phyloP scores from a whole-genome alignment of 2,329 filamentous ascomycete genomes.

The Dactylellina haptotyla region DNA sequence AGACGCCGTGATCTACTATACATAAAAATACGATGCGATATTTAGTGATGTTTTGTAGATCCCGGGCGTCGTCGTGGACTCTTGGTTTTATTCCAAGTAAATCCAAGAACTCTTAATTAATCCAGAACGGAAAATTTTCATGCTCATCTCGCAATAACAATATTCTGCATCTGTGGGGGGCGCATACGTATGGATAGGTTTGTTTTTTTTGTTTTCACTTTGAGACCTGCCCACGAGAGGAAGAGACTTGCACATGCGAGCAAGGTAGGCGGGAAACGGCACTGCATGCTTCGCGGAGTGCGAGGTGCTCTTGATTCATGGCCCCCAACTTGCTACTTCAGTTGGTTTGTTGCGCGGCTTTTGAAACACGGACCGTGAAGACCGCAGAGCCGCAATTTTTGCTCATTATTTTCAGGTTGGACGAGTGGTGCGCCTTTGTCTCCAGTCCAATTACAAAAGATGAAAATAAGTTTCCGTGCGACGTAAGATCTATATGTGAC shows the following conservation, averaged over 20 bases:
- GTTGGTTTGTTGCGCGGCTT: neutral
- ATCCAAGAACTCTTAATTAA: neutral
- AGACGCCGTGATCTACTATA: no score
- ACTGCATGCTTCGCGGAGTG: neutral
- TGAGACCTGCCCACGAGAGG: neutral
- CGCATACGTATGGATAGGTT: neutral
- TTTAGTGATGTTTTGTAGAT: neutral
- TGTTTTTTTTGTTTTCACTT: no score
- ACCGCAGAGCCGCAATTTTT: conserved; percentile 33
- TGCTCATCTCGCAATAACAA: neutral
- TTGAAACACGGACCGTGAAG: conserved; percentile 38
- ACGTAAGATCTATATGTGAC: no score
- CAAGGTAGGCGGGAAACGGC: neutral
- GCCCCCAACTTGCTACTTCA: neutral
- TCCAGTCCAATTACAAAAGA: neutral
- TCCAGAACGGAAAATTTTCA: neutral
- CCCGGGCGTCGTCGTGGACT: no score
- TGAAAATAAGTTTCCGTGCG: no score
- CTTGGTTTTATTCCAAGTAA: no score
- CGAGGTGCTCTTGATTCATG: no score
- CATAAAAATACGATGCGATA: neutral
- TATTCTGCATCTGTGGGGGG: neutral
- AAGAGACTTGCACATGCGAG: neutral
- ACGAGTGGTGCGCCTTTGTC: neutral
- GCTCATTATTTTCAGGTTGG: neutral